Conservation (phyloP, 176 grass and related monocot genomes). For the Phyllostachys edulis region DNA sequence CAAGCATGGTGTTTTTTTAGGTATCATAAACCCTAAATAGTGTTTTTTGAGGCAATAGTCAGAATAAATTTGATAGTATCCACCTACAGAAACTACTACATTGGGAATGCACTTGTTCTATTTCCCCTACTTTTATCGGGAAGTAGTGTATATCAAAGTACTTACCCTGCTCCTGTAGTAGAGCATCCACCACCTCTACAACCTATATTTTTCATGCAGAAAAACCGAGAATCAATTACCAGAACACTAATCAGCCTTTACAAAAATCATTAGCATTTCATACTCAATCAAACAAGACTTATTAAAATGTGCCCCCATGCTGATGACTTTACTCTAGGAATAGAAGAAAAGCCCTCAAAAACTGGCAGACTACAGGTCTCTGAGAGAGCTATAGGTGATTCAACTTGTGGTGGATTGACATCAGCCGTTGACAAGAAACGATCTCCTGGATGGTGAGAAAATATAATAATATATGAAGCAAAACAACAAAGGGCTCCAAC, state of each 20-base stretch:
- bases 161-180: slow-evolving; percentile 70
- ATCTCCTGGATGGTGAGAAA: too few species aligned
- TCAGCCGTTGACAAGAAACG: too few species aligned
- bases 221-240: slow-evolving; percentile 22
- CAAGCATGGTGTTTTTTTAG: too few species aligned
- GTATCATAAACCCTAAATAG: too few species aligned
- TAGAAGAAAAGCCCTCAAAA: too few species aligned
- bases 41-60: background rate
- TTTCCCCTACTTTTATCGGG: background rate
- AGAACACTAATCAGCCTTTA: slow-evolving; percentile 24
- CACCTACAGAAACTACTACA: background rate
- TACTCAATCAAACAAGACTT: slow-evolving; percentile 51
- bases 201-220: slow-evolving; percentile 57
- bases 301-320: too few species aligned
- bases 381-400: too few species aligned
- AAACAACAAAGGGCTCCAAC: too few species aligned
- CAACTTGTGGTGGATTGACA: too few species aligned
- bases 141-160: slow-evolving; percentile 12
- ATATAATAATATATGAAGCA: too few species aligned
- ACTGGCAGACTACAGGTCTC: too few species aligned
- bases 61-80: background rate
- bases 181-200: slow-evolving; percentile 72
- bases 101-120: background rate
- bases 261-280: slow-evolving; percentile 3
- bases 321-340: too few species aligned